Evolutionary conservation across 2,329 filamentous ascomycete genomes (phyloP).

Genomic region (Trichophyton benhamiae): DNA sequence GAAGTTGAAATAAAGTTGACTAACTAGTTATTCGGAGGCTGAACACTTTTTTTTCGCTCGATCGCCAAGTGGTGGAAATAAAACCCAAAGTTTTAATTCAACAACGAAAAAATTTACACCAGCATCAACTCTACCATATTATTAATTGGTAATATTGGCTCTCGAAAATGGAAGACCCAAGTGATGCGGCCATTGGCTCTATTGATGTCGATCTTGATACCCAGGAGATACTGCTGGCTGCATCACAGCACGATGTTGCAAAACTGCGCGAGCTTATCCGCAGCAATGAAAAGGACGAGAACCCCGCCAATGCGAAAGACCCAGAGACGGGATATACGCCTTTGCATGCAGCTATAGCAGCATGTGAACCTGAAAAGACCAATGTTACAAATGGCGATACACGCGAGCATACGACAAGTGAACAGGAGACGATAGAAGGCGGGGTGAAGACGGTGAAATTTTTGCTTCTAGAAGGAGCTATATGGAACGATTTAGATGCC

Average conservation of each 20-base stretch:
- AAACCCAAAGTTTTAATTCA: background rate
- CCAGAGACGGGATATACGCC: slow-evolving; percentile 74
- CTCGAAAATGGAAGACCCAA: slow-evolving; percentile 4
- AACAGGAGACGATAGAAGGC: slow-evolving; percentile 38
- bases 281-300: slow-evolving; percentile 33
- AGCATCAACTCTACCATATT: too few relatives aligned
- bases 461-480: slow-evolving; percentile 75
- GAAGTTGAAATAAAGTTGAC: too few relatives aligned
- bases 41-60: background rate
- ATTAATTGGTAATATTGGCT: background rate
- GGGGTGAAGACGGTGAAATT: slow-evolving; percentile 59
- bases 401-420: slow-evolving; percentile 14
- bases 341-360: slow-evolving; percentile 79
- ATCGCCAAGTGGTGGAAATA: background rate
- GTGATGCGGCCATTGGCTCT: background rate
- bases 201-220: slow-evolving; percentile 28
- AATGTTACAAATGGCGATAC: slow-evolving; percentile 17
- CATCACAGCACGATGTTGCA: slow-evolving; percentile 54
- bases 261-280: slow-evolving; percentile 58
- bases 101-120: background rate
- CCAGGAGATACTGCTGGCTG: slow-evolving; percentile 53
- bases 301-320: slow-evolving; percentile 65
- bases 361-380: slow-evolving; percentile 41
- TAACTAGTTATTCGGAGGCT: too few relatives aligned
- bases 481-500: slow-evolving; percentile 90